Conservation (phyloP, 2,329 filamentous ascomycete genomes). For the Xylariaceae sp. region DNA sequence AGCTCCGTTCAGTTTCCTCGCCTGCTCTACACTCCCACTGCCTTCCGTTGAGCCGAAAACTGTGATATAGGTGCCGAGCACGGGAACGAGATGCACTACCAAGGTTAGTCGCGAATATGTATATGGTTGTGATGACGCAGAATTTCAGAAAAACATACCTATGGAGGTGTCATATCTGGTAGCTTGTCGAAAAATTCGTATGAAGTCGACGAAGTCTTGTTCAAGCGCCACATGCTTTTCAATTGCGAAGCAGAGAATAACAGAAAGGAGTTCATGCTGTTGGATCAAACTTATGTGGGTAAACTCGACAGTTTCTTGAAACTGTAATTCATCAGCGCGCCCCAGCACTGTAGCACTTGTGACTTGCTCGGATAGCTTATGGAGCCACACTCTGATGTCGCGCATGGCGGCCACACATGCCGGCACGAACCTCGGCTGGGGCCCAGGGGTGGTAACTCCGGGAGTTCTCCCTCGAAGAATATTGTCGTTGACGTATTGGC, state of each 20-base stretch:
- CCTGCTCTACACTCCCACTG: conserved; percentile 66
- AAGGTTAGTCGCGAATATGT: conserved; percentile 19
- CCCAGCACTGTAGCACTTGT: conserved; percentile 77
- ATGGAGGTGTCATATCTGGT: conserved; percentile 70
- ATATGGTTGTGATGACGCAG: not conserved
- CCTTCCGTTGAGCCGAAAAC: conserved; percentile 79
- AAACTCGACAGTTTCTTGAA: conserved; percentile 77
- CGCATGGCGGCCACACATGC: conserved; percentile 78
- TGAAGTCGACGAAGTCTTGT: conserved; percentile 73
- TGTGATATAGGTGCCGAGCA: conserved; percentile 75
- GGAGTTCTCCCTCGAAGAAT: conserved; percentile 55
- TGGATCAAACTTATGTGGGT: conserved; percentile 79
- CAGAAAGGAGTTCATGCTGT: conserved; percentile 85
- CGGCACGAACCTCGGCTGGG: conserved; percentile 65
- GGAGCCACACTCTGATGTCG: conserved; percentile 76
- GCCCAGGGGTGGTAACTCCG: conserved; percentile 46
- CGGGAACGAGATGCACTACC: conserved; percentile 79
- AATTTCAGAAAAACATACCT: conserved; percentile 16
- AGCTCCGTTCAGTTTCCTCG: conserved; percentile 68
- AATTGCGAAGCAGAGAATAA: conserved; percentile 78
- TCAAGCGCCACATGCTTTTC: conserved; percentile 72
- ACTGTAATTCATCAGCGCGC: conserved; percentile 58
- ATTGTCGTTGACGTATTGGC: conserved; percentile 57
- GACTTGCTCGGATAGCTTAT: conserved; percentile 73
- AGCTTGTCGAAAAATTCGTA: conserved; percentile 67